Percentiles rank a stretch among this genome's conserved stretches.
Evolutionary conservation across 2,329 filamentous ascomycete species (phyloP).

Genomic region (Beauveria pseudobassiana): DNA sequence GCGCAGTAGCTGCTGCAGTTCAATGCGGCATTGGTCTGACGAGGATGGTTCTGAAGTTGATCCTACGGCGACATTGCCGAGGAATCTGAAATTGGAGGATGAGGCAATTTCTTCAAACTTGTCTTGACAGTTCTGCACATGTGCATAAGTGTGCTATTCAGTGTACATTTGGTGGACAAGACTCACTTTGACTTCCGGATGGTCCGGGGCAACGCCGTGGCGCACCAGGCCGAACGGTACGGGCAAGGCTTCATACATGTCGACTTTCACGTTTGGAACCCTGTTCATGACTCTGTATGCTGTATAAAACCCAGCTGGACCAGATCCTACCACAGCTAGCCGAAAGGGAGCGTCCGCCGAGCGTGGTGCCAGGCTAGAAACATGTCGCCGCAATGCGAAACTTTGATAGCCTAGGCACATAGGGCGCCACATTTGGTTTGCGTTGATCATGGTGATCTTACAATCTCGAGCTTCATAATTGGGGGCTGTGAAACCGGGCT

Average conservation of each 20-base stretch:
- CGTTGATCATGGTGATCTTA: neutral
- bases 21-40: constrained; percentile 44
- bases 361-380: constrained; percentile 12
- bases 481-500: neutral
- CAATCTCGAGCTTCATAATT: constrained; percentile 2
- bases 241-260: constrained; percentile 94
- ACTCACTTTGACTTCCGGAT: constrained; percentile 90
- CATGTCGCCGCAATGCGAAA: neutral
- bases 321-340: constrained; percentile 84
- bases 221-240: constrained; percentile 89
- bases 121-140: constrained; percentile 76
- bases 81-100: constrained; percentile 77
- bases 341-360: constrained; percentile 51
- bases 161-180: neutral
- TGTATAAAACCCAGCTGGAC: constrained; percentile 93
- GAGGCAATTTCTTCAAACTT: constrained; percentile 85
- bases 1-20: constrained; percentile 59
- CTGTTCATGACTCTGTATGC: constrained; percentile 77
- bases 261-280: constrained; percentile 63
- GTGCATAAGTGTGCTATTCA: neutral
- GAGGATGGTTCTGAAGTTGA: constrained; percentile 22
- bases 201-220: constrained; percentile 95
- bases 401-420: neutral
- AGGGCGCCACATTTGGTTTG: neutral
- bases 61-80: constrained; percentile 84